These are phyloP conservation scores for Ricinus communis DNA, from an alignment of 345 rosid genomes.

Conservation along the genomic window DNA sequence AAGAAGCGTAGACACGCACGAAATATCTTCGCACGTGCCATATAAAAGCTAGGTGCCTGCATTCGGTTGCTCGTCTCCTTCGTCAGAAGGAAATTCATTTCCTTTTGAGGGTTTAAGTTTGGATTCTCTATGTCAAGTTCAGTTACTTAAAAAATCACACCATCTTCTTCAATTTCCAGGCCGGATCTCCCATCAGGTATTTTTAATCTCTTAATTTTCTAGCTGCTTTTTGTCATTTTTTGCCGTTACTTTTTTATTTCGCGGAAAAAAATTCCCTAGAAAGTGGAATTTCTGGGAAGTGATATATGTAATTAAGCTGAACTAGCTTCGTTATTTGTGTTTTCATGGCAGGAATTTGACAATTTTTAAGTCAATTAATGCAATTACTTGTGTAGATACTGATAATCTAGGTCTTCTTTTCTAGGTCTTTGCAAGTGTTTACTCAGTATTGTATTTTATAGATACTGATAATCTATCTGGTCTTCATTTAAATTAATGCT, in stretches of 20 bases:
- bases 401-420: neutral
- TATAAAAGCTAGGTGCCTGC: neutral
- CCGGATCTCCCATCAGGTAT: conserved; percentile 26
- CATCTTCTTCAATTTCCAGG: neutral
- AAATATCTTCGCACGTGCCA: neutral
- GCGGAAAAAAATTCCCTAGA: neutral
- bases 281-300: neutral
- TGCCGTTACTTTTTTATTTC: neutral
- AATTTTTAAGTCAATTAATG: neutral
- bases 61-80: neutral
- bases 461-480: neutral
- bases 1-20: neutral
- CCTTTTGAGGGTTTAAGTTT: conserved; percentile 6
- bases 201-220: neutral
- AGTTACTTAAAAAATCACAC: conserved; percentile 1
- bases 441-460: neutral
- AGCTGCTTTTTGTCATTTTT: neutral
- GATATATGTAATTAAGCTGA: neutral
- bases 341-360: neutral
- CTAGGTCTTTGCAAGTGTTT: neutral
- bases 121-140: neutral
- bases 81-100: neutral
- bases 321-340: neutral
- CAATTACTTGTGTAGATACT: neutral
- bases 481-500: neutral